These are phyloP conservation scores for Russula griseocarnosa DNA, from an alignment of 768 basidiomycete species.

Conservation along the genomic window DNA sequence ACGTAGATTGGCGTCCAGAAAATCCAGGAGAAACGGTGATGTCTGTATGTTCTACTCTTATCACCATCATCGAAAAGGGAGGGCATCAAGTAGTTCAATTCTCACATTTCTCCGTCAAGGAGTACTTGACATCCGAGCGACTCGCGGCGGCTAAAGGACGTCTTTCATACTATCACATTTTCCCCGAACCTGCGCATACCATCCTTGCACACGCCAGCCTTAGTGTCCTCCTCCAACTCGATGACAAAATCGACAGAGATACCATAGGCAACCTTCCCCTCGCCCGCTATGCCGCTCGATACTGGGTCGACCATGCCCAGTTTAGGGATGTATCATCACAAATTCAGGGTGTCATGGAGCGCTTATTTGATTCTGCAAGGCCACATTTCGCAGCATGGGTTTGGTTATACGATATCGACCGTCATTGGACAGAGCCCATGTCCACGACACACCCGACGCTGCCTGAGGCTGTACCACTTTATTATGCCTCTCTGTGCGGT, in stretches of 20 bases:
- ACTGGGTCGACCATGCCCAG: neutral
- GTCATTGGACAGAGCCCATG: neutral
- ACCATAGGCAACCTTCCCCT: neutral
- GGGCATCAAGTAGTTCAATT: neutral
- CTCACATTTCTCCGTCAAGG: neutral
- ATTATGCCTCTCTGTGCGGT: neutral
- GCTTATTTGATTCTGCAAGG: neutral
- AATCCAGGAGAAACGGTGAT: neutral
- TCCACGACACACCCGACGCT: neutral
- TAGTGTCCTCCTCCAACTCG: neutral
- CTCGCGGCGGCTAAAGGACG: neutral
- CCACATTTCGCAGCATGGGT: neutral
- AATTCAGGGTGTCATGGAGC: neutral
- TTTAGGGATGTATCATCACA: neutral
- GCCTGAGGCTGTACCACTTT: neutral
- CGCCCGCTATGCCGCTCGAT: neutral
- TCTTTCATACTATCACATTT: neutral
- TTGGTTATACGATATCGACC: neutral
- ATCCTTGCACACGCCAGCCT: neutral
- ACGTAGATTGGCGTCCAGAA: neutral
- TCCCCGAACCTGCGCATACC: neutral
- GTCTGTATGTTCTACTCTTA: neutral
- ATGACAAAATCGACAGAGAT: neutral
- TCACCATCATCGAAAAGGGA: neutral
- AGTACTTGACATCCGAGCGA: neutral